phyloP scores from a whole-genome alignment of 2,329 filamentous ascomycete genomes.

The Leptographium galeiforme region DNA sequence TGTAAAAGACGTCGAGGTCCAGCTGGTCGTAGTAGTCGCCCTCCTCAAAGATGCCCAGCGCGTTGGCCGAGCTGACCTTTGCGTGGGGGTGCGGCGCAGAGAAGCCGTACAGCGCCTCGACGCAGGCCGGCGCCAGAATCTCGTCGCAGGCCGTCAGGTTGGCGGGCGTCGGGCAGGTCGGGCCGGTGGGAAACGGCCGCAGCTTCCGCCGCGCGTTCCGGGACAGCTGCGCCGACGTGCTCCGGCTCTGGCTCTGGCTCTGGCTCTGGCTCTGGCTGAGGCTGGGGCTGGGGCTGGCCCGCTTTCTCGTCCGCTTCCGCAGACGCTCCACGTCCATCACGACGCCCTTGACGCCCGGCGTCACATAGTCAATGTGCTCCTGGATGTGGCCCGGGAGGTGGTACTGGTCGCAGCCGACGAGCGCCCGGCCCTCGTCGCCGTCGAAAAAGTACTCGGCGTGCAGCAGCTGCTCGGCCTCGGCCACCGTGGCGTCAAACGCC shows the following conservation, averaged over 20 bases:
- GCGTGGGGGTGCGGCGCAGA: conserved; percentile 3
- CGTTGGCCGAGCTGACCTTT: background rate
- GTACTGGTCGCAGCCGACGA: conserved; percentile 13
- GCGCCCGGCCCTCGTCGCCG: background rate
- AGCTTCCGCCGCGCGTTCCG: background rate
- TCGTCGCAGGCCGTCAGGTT: conserved; percentile 28
- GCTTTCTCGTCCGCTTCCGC: background rate
- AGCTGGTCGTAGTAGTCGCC: conserved; percentile 11
- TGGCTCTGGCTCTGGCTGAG: no score
- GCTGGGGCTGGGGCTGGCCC: no score
- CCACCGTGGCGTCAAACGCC: conserved; percentile 11
- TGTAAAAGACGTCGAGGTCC: conserved; percentile 12
- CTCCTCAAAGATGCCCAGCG: conserved; percentile 13
- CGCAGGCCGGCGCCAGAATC: conserved; percentile 42
- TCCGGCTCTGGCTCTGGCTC: background rate
- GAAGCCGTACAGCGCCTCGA: conserved; percentile 25
- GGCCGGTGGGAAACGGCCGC: background rate
- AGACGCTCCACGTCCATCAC: background rate
- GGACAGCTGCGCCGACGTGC: background rate
- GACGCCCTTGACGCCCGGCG: conserved; percentile 23
- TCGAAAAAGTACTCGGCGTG: conserved; percentile 8
- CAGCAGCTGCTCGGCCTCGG: conserved; percentile 11
- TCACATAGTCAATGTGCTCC: conserved; percentile 41
- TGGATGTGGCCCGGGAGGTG: conserved; percentile 33
- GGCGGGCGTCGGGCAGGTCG: background rate